phyloP scores from a whole-genome alignment of 1,284 basidiomycete genomes.

The Neonothopanus nambi region DNA sequence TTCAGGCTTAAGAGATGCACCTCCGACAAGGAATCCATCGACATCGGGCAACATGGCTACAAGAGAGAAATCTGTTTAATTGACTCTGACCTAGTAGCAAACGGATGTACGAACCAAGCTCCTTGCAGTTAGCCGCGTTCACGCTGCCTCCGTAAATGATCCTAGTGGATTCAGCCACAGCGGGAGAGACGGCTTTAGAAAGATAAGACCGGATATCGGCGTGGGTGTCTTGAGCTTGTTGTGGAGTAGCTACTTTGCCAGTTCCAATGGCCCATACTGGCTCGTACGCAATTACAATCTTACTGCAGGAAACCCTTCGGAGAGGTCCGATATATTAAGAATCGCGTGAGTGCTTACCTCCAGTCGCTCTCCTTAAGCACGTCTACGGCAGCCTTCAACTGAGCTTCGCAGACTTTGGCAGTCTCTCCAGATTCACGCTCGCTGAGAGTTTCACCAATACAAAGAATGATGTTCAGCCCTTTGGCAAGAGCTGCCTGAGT shows the following conservation, averaged over 20 bases:
- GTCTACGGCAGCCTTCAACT: conserved; percentile 79
- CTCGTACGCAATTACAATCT: conserved; percentile 94
- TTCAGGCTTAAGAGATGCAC: conserved; percentile 97
- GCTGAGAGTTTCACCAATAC: conserved; percentile 92
- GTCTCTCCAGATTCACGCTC: conserved; percentile 87
- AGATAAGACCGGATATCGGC: conserved; percentile 83
- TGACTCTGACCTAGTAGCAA: neutral
- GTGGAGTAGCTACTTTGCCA: conserved; percentile 90
- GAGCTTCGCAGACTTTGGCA: conserved; percentile 76
- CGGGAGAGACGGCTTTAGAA: conserved; percentile 60
- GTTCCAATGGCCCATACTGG: conserved; percentile 99
- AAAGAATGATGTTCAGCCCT: conserved; percentile 88
- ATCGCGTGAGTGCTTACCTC: conserved; percentile 53
- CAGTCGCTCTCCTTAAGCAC: conserved; percentile 72
- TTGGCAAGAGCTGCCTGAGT: conserved; percentile 78
- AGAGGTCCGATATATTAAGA: conserved; percentile 1
- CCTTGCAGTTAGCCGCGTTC: conserved; percentile 83
- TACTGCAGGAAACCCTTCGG: conserved; percentile 42
- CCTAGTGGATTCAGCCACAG: conserved; percentile 76
- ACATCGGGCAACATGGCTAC: conserved; percentile 80
- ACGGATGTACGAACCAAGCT: conserved; percentile 63
- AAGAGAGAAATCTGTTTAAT: conserved; percentile 7
- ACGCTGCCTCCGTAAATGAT: conserved; percentile 98
- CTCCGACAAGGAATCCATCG: conserved; percentile 99
- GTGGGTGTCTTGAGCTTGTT: conserved; percentile 94